These are phyloP conservation scores for Malus hybrid DNA, from an alignment of 331 rosid genomes.

Conservation along the genomic window DNA sequence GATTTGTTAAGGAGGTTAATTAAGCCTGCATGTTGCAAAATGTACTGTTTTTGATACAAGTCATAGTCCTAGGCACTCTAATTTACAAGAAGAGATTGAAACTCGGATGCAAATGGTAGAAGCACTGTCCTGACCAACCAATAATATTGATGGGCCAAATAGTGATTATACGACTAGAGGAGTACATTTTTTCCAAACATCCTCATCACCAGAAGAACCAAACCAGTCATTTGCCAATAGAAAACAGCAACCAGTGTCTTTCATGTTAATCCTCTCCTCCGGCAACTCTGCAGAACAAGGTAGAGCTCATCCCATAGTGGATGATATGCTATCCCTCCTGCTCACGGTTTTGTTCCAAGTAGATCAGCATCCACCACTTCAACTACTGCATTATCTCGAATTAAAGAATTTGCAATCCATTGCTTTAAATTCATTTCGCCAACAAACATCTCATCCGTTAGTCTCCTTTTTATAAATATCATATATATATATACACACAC, in stretches of 20 bases:
- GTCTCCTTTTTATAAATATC: constrained; percentile 35
- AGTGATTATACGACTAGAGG: too few species aligned
- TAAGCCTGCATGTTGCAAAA: neutral
- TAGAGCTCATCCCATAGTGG: constrained; percentile 15
- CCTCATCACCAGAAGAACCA: too few species aligned
- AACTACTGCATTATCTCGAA: neutral
- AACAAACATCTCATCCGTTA: constrained; percentile 31
- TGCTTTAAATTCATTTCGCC: constrained; percentile 17
- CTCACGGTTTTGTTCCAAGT: neutral
- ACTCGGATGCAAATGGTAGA: too few species aligned
- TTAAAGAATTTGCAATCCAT: constrained; percentile 25
- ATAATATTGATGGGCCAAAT: too few species aligned
- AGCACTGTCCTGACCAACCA: too few species aligned
- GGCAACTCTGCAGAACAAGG: neutral
- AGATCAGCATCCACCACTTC: constrained; percentile 19
- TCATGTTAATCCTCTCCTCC: neutral
- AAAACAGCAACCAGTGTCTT: neutral
- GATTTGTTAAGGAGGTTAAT: neutral
- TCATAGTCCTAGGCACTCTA: too few species aligned
- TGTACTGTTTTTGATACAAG: neutral
- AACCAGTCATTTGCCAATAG: too few species aligned
- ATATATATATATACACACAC: neutral
- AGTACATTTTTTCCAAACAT: too few species aligned
- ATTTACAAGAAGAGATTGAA: too few species aligned
- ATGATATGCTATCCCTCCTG: neutral